Evolutionary conservation across 306 rosid species (phyloP).

Genomic region (Vigna trinervia): DNA sequence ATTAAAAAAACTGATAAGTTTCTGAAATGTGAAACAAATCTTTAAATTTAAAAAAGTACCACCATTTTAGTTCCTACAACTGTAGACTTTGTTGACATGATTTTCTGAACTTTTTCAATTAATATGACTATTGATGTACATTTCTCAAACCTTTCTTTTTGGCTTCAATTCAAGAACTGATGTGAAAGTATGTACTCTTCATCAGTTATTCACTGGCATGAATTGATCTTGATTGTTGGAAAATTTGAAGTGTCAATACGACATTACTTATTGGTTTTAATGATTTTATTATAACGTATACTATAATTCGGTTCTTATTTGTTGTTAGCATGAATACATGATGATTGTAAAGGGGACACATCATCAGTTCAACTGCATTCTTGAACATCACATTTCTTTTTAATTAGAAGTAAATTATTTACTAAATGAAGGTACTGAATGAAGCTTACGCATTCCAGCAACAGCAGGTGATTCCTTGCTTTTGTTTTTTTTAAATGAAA

Average conservation of each 20-base stretch:
- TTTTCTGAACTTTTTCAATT: no score
- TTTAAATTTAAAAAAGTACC: no score
- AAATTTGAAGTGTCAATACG: conserved; percentile 23
- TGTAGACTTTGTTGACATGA: no score
- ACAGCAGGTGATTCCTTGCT: no score
- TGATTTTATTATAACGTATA: not conserved
- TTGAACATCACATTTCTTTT: not conserved
- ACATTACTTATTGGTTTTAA: not conserved
- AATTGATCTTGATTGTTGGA: conserved; percentile 7
- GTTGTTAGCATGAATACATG: not conserved
- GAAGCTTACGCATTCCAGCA: no score
- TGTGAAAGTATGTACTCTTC: not conserved
- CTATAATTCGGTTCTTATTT: conserved; percentile 3
- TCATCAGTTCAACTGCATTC: not conserved
- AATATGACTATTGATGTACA: no score
- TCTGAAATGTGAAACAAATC: no score
- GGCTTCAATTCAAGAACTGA: no score
- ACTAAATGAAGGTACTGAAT: not conserved
- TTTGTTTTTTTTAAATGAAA: no score
- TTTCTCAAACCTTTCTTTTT: no score
- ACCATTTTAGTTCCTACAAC: no score
- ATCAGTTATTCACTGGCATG: conserved; percentile 24
- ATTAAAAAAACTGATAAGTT: no score
- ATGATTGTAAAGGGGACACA: not conserved
- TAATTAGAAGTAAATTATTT: not conserved